Conservation (phyloP, 2,329 filamentous ascomycete genomes). For the Drechslerella coelobrocha region DNA sequence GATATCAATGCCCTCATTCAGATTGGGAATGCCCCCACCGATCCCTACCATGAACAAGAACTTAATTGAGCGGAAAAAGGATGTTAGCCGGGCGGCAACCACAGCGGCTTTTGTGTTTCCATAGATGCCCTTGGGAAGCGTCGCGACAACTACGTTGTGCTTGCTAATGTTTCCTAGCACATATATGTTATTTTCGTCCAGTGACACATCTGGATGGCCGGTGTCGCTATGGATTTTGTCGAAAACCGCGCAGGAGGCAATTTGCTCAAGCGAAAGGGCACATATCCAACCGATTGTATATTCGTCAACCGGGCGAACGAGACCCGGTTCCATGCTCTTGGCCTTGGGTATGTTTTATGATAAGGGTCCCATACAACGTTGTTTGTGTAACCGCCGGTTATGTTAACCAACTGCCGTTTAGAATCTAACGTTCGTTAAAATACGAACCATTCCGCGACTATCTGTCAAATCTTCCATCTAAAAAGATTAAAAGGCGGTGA, state of each 20-base stretch:
- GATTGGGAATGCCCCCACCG: not conserved
- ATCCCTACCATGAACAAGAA: conserved; percentile 1
- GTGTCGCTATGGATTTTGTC: not conserved
- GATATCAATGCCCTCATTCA: not conserved
- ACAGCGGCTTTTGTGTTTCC: not conserved
- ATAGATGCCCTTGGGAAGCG: not conserved
- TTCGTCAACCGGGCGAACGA: not conserved
- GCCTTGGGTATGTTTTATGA: not conserved
- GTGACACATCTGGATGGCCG: not conserved
- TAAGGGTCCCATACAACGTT: not conserved
- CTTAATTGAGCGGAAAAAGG: not conserved
- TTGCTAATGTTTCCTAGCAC: not conserved
- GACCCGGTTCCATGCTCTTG: not conserved
- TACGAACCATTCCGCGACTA: too few relatives aligned
- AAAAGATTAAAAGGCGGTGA: too few relatives aligned
- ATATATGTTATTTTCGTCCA: not conserved
- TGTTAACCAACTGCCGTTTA: not conserved
- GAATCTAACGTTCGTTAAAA: too few relatives aligned
- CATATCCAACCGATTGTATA: conserved; percentile 4
- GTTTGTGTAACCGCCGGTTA: not conserved
- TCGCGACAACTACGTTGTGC: not conserved
- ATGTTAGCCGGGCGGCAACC: not conserved
- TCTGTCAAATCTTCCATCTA: too few relatives aligned
- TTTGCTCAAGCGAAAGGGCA: not conserved
- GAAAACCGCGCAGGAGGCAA: not conserved